Base-by-base conservation (phyloP, 1,284 basidiomycete genomes). In the Sphagnurus paluster region DNA sequence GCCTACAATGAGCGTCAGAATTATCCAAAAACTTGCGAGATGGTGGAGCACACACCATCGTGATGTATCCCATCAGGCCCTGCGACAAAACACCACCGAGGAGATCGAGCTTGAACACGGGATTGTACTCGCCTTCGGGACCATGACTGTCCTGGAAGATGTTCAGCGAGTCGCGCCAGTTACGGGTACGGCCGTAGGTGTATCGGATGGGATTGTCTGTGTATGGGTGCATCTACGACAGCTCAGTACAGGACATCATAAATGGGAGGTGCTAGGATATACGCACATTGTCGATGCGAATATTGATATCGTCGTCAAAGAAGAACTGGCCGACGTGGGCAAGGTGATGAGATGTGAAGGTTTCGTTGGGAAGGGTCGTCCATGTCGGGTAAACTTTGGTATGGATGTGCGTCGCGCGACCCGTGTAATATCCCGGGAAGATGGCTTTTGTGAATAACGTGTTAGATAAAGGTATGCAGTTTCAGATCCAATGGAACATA, bases 351-450 rank as follows among this genome's bases (percentile, higher is more conserved):
- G 73, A 70, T 50, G 53, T 59, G 69, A 73, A 72, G 42, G 74
- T 65, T 52, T 75, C 64, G 59, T 79, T 72, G 39, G 66, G 56
- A 41, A 72, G 56, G 4, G 60, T 51, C 3, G 59, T 58, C 73
- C 73, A 75, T 48, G 63, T 65, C 0, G 71, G 70, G 60, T 74
- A 76, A 6, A 79, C 75, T 53, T 78, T 79, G 34, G 75, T 62
- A 56, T 79, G 77, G 48, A 80, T 60, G 56, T 79, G 78, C 0
- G 74, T 73, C 13, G 77, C 75, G 19, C 77, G 74, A 10, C 77
- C 76, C 3, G 72, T 74, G 55, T 77, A 79, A 55, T 77, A 86
- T 1, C 84, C 86, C 6, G 86, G 85, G 68, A 83, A 87, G 55
- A 87, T 81, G 16, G 78, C 77, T 70, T 21, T n/a, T n/a, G n/a